These are phyloP conservation scores for Quercus aquifolioides DNA, from an alignment of 306 rosid genomes.

Conservation along the genomic window DNA sequence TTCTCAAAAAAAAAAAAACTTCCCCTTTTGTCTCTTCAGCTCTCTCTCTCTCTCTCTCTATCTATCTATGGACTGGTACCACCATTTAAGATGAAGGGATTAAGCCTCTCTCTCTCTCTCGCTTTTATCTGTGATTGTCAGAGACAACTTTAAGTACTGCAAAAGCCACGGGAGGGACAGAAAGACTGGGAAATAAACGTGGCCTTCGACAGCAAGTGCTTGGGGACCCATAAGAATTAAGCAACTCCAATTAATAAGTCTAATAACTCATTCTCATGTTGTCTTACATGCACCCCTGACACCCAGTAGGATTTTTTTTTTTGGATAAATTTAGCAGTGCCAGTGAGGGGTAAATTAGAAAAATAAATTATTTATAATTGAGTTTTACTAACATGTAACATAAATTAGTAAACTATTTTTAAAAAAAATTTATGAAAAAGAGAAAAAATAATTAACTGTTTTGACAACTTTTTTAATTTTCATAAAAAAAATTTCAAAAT, in stretches of 20 bases:
- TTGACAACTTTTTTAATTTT: too few species aligned
- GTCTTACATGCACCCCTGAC: not conserved
- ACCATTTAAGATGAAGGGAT: not conserved
- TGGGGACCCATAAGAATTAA: not conserved
- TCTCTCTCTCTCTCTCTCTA: not conserved
- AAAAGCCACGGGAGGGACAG: conserved; percentile 35
- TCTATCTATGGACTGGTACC: too few species aligned
- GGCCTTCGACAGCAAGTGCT: conserved; percentile 20
- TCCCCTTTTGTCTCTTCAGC: conserved; percentile 55
- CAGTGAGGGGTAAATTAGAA: too few species aligned
- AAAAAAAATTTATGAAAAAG: too few species aligned
- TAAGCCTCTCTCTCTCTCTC: not conserved
- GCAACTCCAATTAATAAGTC: not conserved
- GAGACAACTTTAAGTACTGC: conserved; percentile 26
- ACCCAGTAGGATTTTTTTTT: not conserved
- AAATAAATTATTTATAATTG: too few species aligned
- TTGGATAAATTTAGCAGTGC: too few species aligned
- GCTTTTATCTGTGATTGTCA: conserved; percentile 1
- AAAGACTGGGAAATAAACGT: conserved; percentile 36
- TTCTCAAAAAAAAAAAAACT: too few species aligned
- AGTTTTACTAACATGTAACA: too few species aligned
- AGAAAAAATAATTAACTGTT: too few species aligned
- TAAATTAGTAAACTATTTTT: too few species aligned
- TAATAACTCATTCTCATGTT: too few species aligned
- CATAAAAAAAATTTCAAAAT: too few species aligned